Evolutionary conservation across 2,329 filamentous ascomycete species (phyloP).

Genomic region (Botrytis tulipae): DNA sequence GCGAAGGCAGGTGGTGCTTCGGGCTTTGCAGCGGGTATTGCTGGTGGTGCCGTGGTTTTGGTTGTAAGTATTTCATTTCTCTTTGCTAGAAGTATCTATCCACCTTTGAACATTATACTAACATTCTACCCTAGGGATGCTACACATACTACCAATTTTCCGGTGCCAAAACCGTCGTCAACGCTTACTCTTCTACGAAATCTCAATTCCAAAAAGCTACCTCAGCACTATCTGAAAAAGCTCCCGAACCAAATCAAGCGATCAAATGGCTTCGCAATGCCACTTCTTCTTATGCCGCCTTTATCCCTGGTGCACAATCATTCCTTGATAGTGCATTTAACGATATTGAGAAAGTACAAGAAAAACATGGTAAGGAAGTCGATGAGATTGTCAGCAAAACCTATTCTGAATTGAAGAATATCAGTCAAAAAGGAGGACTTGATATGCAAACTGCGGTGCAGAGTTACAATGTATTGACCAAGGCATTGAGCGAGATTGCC

Average conservation of each 20-base stretch:
- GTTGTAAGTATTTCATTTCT: slow-evolving; percentile 28
- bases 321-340: slow-evolving; percentile 70
- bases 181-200: slow-evolving; percentile 54
- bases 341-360: slow-evolving; percentile 65
- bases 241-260: slow-evolving; percentile 66
- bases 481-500: slow-evolving; percentile 58
- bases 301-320: slow-evolving; percentile 67
- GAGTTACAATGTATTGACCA: slow-evolving; percentile 61
- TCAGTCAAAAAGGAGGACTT: slow-evolving; percentile 55
- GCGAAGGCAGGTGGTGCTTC: slow-evolving; percentile 38
- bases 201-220: slow-evolving; percentile 59
- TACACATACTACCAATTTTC: slow-evolving; percentile 56
- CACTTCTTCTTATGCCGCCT: slow-evolving; percentile 65
- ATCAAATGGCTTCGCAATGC: slow-evolving; percentile 64
- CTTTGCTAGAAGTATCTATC: background rate
- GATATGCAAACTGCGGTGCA: slow-evolving; percentile 61
- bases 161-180: slow-evolving; percentile 44
- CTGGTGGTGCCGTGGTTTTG: slow-evolving; percentile 49
- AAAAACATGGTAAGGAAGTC: slow-evolving; percentile 68
- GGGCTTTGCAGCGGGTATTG: slow-evolving; percentile 48
- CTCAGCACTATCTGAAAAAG: slow-evolving; percentile 58
- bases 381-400: slow-evolving; percentile 66
- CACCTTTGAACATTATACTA: background rate
- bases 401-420: slow-evolving; percentile 63
- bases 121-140: slow-evolving; percentile 38